A percentile compares a stretch with the other conserved stretches of the same genome.
These are phyloP conservation scores for Cadophora sp. DNA, from an alignment of 2,329 filamentous ascomycete genomes.

Conservation along the genomic window DNA sequence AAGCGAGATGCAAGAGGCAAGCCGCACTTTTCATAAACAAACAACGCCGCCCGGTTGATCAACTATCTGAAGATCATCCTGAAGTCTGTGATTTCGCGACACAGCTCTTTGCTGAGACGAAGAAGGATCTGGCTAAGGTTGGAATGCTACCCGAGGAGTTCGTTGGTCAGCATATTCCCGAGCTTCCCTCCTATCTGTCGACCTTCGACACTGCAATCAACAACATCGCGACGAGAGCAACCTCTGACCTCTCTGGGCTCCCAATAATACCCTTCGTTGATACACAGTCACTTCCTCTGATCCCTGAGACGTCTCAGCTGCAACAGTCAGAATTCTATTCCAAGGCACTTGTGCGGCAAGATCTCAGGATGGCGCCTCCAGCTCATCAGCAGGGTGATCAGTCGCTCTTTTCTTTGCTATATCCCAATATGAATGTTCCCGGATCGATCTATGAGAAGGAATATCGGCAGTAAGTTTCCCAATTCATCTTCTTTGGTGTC, in stretches of 20 bases:
- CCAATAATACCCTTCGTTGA: constrained; percentile 8
- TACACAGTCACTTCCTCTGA: constrained; percentile 18
- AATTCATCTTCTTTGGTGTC: background rate
- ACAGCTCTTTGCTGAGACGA: constrained; percentile 37
- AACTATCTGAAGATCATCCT: constrained; percentile 39
- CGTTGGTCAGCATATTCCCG: constrained; percentile 26
- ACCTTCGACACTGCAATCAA: constrained; percentile 40
- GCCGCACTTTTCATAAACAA: constrained; percentile 38
- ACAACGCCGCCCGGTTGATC: constrained; percentile 33
- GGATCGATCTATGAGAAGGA: constrained; percentile 20
- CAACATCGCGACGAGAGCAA: constrained; percentile 33
- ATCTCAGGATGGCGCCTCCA: constrained; percentile 12
- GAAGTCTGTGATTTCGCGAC: constrained; percentile 37
- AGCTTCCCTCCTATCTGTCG: constrained; percentile 37
- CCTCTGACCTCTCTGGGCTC: constrained; percentile 7
- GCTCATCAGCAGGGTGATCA: background rate
- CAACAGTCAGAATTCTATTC: constrained; percentile 3
- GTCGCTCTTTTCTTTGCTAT: constrained; percentile 22
- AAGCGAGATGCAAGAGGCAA: constrained; percentile 42
- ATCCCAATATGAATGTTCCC: background rate
- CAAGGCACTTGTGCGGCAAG: constrained; percentile 19
- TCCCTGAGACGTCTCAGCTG: background rate
- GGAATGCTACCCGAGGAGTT: constrained; percentile 41
- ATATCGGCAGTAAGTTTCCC: constrained; percentile 23
- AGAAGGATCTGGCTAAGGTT: constrained; percentile 33